Base-by-base conservation (phyloP, 163 green algal species). In the Scenedesmus sp. region DNA sequence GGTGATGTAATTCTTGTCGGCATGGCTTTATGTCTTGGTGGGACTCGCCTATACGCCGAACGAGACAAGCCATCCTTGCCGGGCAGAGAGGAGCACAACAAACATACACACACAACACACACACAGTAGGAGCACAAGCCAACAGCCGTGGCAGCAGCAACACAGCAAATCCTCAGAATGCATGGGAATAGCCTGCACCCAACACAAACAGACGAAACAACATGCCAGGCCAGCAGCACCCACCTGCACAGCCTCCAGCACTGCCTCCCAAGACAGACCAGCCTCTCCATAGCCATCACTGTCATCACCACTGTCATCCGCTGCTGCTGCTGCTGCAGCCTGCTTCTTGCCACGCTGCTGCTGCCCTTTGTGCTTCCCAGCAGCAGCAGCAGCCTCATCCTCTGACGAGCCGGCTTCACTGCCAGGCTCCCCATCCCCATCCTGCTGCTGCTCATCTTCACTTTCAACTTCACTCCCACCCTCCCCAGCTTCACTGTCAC, bases 251-350 rank as follows among this genome's bases (percentile, higher is more conserved):
- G 92, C 90, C 4, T 90, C 86, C 92, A 99, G 94, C 16, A 99
- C 96, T 1, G 96, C 96, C 93, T 99, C 97, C 97, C 97, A 99
- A 0, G 93, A 97, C 13, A 99, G 95, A 12, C 96, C 97, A 1
- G 87, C 94, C 1, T 97, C 95, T 13, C 96, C 97, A 84, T 98
- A 98, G 7, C 97, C 97, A 59, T 96, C 96, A 85, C 95, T 97
- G 3, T 97, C 96, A 20, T 95, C 91, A 18, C 92, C 94, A 77
- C 91, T 94, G 59, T 91, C 90, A 23, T 5, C 88, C 20, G 18
- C 73, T 52, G 67, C 88, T 64, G 76, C 88, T 74, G 74, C 88
- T 54, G 46, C 57, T 77, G 26, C 56, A 76, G 54, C 5, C 57
- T 46, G 52, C 57, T 88, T 57, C 83, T 74, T 76, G 12, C 79